Evolutionary conservation across 768 basidiomycete genomes (phyloP).

Genomic region (Tricholoma sp.): DNA sequence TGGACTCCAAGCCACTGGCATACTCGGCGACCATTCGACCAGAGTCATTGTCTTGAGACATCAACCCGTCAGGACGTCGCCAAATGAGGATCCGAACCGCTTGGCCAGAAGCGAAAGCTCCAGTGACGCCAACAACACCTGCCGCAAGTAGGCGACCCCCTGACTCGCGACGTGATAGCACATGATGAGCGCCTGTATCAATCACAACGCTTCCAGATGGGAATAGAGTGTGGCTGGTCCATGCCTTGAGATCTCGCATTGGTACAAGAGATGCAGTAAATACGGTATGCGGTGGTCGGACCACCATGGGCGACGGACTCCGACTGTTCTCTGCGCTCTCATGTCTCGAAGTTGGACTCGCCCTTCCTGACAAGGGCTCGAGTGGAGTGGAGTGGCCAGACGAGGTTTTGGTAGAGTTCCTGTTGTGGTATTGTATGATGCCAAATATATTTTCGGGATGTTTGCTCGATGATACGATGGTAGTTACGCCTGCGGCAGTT

Average conservation of each 20-base stretch:
- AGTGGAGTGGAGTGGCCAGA: conserved; percentile 28
- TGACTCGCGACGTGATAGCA: conserved; percentile 79
- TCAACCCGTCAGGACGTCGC: conserved; percentile 23
- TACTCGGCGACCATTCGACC: conserved; percentile 27
- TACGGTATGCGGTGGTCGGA: conserved; percentile 79
- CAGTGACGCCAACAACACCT: conserved; percentile 83
- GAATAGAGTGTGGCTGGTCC: conserved; percentile 94
- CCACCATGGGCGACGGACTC: conserved; percentile 17
- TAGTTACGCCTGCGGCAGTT: conserved; percentile 90
- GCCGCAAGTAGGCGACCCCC: conserved; percentile 91
- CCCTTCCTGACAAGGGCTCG: conserved; percentile 20
- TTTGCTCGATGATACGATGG: conserved; percentile 84
- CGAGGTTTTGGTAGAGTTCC: conserved; percentile 29
- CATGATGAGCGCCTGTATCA: conserved; percentile 83
- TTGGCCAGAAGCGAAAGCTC: conserved; percentile 90
- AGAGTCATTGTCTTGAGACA: conserved; percentile 22
- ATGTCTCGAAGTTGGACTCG: conserved; percentile 10
- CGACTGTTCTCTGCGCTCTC: conserved; percentile 13
- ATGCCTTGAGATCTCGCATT: conserved; percentile 83
- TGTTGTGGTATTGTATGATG: conserved; percentile 75
- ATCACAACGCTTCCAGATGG: conserved; percentile 87
- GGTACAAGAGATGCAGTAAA: conserved; percentile 75
- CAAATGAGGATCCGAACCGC: conserved; percentile 81
- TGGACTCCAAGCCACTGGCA: conserved; percentile 33
- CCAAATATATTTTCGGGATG: conserved; percentile 66